These are phyloP conservation scores for Talaromyces sp. DNA, from an alignment of 2,329 filamentous ascomycete species.

Conservation along the genomic window DNA sequence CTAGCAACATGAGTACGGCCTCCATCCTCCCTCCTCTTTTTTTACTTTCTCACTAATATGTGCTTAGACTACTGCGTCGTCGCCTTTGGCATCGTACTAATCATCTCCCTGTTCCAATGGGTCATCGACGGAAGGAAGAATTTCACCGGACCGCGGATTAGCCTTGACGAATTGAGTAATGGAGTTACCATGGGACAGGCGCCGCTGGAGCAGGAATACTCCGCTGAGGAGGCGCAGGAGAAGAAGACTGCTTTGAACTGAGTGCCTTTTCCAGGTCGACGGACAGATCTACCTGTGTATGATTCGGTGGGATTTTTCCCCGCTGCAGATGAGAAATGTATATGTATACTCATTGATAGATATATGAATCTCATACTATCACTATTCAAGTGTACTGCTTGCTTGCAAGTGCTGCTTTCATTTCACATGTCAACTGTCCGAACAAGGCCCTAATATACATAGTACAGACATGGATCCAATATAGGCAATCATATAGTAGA, in stretches of 20 bases:
- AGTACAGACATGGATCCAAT: too few relatives aligned
- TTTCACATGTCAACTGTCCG: too few relatives aligned
- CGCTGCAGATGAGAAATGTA: not conserved
- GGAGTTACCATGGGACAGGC: conserved; percentile 14
- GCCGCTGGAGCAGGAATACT: conserved; percentile 12
- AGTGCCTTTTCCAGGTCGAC: too few relatives aligned
- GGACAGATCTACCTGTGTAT: too few relatives aligned
- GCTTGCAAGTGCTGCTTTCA: not conserved
- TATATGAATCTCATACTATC: not conserved
- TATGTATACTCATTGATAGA: not conserved
- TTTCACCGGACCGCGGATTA: conserved; percentile 52
- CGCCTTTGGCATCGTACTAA: conserved; percentile 56
- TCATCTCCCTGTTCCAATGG: conserved; percentile 58
- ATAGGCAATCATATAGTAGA: not conserved
- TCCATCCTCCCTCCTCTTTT: not conserved
- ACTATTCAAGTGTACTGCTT: not conserved
- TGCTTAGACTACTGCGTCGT: conserved; percentile 44
- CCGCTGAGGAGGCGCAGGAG: conserved; percentile 1
- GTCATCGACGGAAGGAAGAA: conserved; percentile 59
- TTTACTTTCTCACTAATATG: not conserved
- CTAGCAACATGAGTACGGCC: conserved; percentile 63
- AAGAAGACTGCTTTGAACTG: conserved; percentile 3
- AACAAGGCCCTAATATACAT: too few relatives aligned
- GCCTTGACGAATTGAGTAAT: conserved; percentile 30
- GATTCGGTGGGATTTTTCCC: too few relatives aligned